Base-by-base conservation (phyloP, 345 rosid species). In the Ceriops zippeliana region DNA sequence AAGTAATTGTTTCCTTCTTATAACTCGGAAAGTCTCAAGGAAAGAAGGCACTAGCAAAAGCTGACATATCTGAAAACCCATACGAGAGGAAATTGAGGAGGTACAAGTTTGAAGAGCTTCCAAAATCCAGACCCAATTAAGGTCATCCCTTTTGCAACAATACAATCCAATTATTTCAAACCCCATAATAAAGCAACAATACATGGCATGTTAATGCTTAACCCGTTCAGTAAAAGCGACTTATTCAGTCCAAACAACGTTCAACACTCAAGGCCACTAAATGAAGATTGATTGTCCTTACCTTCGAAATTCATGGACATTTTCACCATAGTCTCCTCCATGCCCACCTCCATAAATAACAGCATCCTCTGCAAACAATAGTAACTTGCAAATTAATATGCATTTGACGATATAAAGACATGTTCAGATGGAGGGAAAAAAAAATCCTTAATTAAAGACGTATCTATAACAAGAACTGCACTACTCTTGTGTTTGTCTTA, bases 361-460 rank as follows among this genome's bases (percentile, higher is more conserved):
- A 63, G 84, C 86, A 86, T 83, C 85, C 74, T 80, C 98, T 90
- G 93, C 75, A 66, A 65, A 68, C 69, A n/a, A 35, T 31, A 34
- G 70, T 24, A 56, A 24, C 31, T 56, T 6, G 2, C 49, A 56
- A 56, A 17, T 24, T 56, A 56, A 10, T 56, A 22, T 11, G 49
- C 17, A 42, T 42, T 13, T 42, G 49, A 42, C 19, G 5, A 42
- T 42, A 11, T 42, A 1, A 42, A 42, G 28, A 11, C 59, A 24
- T 8, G 17, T 56, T 56, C 59, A 27, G 28, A 21, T 13, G 28
- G 10, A 62, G 13, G 1, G 2, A 27, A 56, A 42, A 42, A 38
- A 11, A 42, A 1, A 42, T 11, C 19, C 49, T 42, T 13, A 42
- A 13, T 13, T 42, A 17, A 15, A 3, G 17, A 42, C 49, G 13